These are phyloP conservation scores for Caryopteris hybrid DNA, from an alignment of 305 asterid genomes.

Conservation along the genomic window DNA sequence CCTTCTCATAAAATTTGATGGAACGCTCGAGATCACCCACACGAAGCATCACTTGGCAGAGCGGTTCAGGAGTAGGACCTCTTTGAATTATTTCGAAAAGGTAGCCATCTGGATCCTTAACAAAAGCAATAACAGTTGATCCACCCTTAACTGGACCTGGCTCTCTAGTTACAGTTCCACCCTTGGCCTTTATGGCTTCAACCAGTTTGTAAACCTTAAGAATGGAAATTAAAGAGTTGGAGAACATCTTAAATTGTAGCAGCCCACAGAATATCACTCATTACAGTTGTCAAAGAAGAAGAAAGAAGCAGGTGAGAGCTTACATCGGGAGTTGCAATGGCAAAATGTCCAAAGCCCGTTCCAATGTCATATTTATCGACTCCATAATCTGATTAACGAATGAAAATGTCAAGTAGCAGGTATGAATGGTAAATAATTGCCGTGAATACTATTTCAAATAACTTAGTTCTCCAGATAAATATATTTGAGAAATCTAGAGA, in stretches of 20 bases:
- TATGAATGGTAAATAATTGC: background rate
- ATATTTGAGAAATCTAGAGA: background rate
- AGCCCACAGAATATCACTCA: slow-evolving; percentile 16
- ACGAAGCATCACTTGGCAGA: slow-evolving; percentile 99
- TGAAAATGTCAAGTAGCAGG: slow-evolving; percentile 10
- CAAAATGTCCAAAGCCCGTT: slow-evolving; percentile 94
- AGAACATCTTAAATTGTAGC: slow-evolving; percentile 16
- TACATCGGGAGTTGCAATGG: slow-evolving; percentile 89
- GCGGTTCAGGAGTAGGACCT: slow-evolving; percentile 91
- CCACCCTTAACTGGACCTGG: slow-evolving; percentile 99
- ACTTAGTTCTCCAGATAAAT: background rate
- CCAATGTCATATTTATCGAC: slow-evolving; percentile 90
- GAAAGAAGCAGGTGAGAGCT: slow-evolving; percentile 20
- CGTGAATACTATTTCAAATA: background rate
- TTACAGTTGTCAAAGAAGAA: slow-evolving; percentile 8
- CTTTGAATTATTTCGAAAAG: slow-evolving; percentile 81
- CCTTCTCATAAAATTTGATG: slow-evolving; percentile 92
- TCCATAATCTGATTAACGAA: slow-evolving; percentile 65
- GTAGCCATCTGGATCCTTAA: slow-evolving; percentile 96
- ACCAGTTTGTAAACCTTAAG: slow-evolving; percentile 81
- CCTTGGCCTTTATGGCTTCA: slow-evolving; percentile 76
- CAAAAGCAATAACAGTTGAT: slow-evolving; percentile 79
- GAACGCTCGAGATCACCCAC: slow-evolving; percentile 97
- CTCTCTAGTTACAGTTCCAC: slow-evolving; percentile 91
- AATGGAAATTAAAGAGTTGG: slow-evolving; percentile 8